Evolutionary conservation across 2,329 filamentous ascomycete genomes (phyloP).

Genomic region (Trichothecium roseum): DNA sequence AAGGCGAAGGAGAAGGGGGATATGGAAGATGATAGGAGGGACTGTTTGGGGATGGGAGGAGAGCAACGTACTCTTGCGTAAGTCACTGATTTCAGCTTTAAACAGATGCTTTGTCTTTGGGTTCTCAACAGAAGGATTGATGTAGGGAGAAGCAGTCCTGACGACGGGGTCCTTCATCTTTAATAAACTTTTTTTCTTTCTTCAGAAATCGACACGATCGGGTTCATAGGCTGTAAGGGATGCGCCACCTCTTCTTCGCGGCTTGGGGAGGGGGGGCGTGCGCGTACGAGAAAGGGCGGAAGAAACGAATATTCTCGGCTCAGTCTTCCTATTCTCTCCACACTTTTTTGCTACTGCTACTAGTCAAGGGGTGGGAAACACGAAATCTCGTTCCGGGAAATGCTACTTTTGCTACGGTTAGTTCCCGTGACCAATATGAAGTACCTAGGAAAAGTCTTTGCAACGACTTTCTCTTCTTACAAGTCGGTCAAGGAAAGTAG

Average conservation of each 20-base stretch:
- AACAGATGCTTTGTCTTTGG: conserved; percentile 23
- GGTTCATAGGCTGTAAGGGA: neutral
- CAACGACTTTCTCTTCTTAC: no score
- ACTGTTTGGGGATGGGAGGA: conserved; percentile 2
- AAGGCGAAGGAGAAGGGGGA: neutral
- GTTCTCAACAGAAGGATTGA: conserved; percentile 17
- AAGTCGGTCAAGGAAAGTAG: no score
- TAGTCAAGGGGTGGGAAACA: no score
- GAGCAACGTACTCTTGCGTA: conserved; percentile 29
- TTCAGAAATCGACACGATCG: neutral
- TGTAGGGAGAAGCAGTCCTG: conserved; percentile 26
- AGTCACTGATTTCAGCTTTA: conserved; percentile 24
- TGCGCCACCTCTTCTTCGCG: conserved; percentile 2
- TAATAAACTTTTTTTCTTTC: conserved; percentile 21
- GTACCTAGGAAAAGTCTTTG: no score
- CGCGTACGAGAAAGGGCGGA: neutral
- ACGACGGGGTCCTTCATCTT: conserved; percentile 30
- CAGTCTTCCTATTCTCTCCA: no score
- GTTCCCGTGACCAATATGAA: no score
- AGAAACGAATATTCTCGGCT: no score
- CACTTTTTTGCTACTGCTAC: no score
- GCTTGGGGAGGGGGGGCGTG: conserved; percentile 1
- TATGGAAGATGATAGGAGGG: no score
- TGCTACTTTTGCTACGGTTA: no score
- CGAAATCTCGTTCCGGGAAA: no score